Percentiles rank a stretch among this genome's conserved stretches.
Evolutionary conservation across 2,329 filamentous ascomycete genomes (phyloP).

Genomic region (Penicillium palitans): DNA sequence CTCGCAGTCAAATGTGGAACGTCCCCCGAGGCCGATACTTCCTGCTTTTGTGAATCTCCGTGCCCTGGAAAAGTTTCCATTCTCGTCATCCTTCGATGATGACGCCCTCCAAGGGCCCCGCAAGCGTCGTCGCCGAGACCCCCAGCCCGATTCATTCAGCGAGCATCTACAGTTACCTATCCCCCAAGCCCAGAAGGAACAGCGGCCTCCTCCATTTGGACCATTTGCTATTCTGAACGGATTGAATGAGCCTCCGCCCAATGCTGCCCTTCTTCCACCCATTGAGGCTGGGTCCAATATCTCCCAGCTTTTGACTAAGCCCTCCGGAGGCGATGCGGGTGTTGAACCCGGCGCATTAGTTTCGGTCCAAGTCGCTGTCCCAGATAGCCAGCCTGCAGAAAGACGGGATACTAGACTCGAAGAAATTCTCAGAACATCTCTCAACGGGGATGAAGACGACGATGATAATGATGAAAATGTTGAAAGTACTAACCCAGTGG

Average conservation of each 20-base stretch:
- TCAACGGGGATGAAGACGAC: slow-evolving; percentile 21
- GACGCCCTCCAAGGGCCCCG: slow-evolving; percentile 36
- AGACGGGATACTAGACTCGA: slow-evolving; percentile 38
- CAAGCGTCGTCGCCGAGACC: slow-evolving; percentile 48
- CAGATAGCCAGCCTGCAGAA: slow-evolving; percentile 31
- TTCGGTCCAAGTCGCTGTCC: slow-evolving; percentile 14
- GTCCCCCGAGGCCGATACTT: slow-evolving; percentile 43
- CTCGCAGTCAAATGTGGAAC: slow-evolving; percentile 35
- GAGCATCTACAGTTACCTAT: slow-evolving; percentile 51
- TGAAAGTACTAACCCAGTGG: slow-evolving; percentile 11
- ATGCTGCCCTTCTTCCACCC: slow-evolving; percentile 60
- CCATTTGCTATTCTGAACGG: slow-evolving; percentile 57
- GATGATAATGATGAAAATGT: slow-evolving; percentile 18
- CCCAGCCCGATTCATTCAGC: slow-evolving; percentile 43
- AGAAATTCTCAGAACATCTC: slow-evolving; percentile 35
- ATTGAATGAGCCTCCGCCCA: slow-evolving; percentile 63
- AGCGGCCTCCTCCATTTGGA: slow-evolving; percentile 46
- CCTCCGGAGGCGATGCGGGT: slow-evolving; percentile 29
- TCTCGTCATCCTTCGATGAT: slow-evolving; percentile 41
- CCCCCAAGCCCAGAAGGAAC: slow-evolving; percentile 49
- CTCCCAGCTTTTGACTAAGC: slow-evolving; percentile 39
- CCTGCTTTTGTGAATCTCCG: slow-evolving; percentile 52
- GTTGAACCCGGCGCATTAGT: slow-evolving; percentile 25
- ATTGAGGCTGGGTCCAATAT: slow-evolving; percentile 54
- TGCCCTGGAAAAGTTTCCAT: slow-evolving; percentile 47